A percentile compares a stretch with the other conserved stretches of the same genome.
Evolutionary conservation across 495 filamentous ascomycete genomes (phyloP).

Genomic region (Aspergillus leporis): DNA sequence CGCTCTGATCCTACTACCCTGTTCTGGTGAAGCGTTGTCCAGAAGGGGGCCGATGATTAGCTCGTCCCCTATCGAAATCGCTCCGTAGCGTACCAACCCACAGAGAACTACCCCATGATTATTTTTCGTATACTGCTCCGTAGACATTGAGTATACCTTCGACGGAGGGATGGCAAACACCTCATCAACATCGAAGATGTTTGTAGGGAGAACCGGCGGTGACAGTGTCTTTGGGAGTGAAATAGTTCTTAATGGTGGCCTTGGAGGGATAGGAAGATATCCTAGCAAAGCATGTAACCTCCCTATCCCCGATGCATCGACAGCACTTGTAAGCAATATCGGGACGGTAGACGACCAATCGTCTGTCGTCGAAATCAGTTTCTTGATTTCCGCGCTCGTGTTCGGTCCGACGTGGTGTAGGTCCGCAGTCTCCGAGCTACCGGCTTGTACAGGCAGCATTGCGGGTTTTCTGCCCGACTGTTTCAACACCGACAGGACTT

Average conservation of each 20-base stretch:
- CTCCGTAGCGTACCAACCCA: conserved; percentile 79
- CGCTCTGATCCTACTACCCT: conserved; percentile 19
- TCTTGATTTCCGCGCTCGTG: conserved; percentile 54
- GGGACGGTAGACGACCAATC: conserved; percentile 64
- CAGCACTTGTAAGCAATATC: conserved; percentile 84
- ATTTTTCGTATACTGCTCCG: conserved; percentile 37
- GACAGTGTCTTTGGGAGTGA: conserved; percentile 16
- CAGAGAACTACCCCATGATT: conserved; percentile 69
- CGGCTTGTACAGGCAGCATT: conserved; percentile 57
- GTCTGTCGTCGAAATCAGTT: conserved; percentile 42
- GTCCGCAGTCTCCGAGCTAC: conserved; percentile 30
- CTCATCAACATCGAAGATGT: conserved; percentile 87
- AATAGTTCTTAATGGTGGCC: conserved; percentile 42
- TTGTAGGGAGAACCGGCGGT: conserved; percentile 44
- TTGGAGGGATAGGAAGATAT: conserved; percentile 68
- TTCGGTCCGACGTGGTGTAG: conserved; percentile 37
- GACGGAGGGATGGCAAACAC: conserved; percentile 63
- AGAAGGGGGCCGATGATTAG: conserved; percentile 78
- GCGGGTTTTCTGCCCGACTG: conserved; percentile 67
- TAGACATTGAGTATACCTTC: conserved; percentile 43
- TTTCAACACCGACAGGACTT: conserved; percentile 77
- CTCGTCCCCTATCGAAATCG: conserved; percentile 73
- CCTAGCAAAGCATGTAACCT: conserved; percentile 79
- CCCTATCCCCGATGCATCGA: conserved; percentile 79
- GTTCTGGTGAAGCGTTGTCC: conserved; percentile 32